A percentile compares a stretch with the other conserved stretches of the same genome.
Conservation (phyloP, 148 eudicot species). For the Drosera capensis region DNA sequence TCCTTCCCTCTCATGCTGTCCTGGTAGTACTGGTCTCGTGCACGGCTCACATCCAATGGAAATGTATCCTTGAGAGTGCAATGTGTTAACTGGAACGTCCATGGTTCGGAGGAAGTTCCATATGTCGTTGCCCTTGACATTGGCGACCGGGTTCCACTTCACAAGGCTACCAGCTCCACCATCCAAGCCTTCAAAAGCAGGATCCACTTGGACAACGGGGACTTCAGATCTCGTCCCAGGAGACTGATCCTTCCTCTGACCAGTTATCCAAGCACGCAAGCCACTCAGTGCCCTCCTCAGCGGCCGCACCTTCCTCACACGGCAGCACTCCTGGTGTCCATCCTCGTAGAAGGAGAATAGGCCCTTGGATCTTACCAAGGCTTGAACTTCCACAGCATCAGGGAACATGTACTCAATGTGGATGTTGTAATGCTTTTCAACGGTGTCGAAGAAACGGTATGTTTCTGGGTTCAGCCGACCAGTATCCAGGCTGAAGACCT, state of each 20-base stretch:
- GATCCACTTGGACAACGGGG: conserved; percentile 80
- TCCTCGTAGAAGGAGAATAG: conserved; percentile 89
- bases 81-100: conserved; percentile 69
- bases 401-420: conserved; percentile 94
- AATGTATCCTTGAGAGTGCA: conserved; percentile 73
- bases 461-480: conserved; percentile 88
- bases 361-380: conserved; percentile 67
- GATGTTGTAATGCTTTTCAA: conserved; percentile 64
- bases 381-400: conserved; percentile 77
- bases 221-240: conserved; percentile 88
- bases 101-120: conserved; percentile 81
- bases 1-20: conserved; percentile 91
- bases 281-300: conserved; percentile 79
- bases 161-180: conserved; percentile 84
- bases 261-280: conserved; percentile 83
- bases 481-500: conserved; percentile 83
- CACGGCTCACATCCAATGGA: conserved; percentile 95
- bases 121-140: conserved; percentile 51
- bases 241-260: conserved; percentile 87
- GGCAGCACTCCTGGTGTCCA: conserved; percentile 95
- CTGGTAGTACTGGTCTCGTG: conserved; percentile 77
- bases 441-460: conserved; percentile 54
- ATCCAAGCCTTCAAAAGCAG: conserved; percentile 69
- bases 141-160: conserved; percentile 88
- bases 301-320: conserved; percentile 83